Percentiles rank a stretch among this genome's conserved stretches.
Conservation (phyloP, 805 yeast species). For the Saturnispora dispora region DNA sequence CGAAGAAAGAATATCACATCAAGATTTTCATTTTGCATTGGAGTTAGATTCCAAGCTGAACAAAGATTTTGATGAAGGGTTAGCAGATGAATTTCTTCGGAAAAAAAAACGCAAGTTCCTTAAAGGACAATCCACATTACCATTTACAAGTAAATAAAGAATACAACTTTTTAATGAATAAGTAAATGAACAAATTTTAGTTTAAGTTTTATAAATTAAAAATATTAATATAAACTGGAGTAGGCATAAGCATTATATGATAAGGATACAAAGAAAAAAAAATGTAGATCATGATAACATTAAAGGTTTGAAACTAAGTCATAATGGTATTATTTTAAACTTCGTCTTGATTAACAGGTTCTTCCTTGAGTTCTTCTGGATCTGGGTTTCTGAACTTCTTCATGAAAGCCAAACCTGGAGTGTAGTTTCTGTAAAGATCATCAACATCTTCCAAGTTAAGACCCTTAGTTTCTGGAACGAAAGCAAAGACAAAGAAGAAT, state of each 20-base stretch:
- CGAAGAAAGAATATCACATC: conserved; percentile 16
- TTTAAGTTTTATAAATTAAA: neutral
- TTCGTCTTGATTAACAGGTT: neutral
- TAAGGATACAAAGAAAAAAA: neutral
- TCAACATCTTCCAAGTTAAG: conserved; percentile 49
- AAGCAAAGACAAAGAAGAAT: conserved; percentile 44
- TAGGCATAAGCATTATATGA: conserved; percentile 1
- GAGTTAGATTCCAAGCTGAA: conserved; percentile 17
- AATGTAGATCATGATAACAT: neutral
- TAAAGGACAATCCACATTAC: conserved; percentile 7
- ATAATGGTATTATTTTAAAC: conserved; percentile 1
- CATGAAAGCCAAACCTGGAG: conserved; percentile 26
- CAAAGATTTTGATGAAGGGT: conserved; percentile 3
- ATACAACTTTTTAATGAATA: neutral
- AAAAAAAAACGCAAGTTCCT: neutral
- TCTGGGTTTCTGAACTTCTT: conserved; percentile 19
- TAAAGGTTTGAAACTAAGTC: neutral
- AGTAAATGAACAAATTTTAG: neutral
- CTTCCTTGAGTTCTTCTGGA: neutral
- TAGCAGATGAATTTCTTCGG: conserved; percentile 2
- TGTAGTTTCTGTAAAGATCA: conserved; percentile 34
- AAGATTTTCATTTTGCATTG: conserved; percentile 25
- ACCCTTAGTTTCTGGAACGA: conserved; percentile 49
- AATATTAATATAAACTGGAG: neutral
- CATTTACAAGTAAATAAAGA: neutral